Base-by-base conservation (phyloP, 495 filamentous ascomycete genomes). In the Lophiotrema nucula region DNA sequence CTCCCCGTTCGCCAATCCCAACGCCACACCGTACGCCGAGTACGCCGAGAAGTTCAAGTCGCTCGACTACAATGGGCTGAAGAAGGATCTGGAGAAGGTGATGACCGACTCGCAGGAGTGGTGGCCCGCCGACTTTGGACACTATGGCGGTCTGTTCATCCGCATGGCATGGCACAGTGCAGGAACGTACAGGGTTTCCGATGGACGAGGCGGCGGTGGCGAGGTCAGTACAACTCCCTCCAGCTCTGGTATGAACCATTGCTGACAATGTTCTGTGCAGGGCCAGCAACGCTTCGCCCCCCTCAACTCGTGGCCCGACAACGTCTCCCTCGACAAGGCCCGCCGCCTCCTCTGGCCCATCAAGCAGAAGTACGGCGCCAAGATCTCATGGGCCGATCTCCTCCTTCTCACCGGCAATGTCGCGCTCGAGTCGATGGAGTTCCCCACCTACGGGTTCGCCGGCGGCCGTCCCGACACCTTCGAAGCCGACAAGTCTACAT, bases 231-330 rank as follows among this genome's bases (percentile, higher is more conserved):
- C 31, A 35, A 35, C 15, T 35, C 8, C 31, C 31, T 8, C 31
- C 8, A 35, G 31, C 31, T 8, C 31, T n/a, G n/a, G n/a, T n/a
- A 35, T 35, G 31, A 15, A 8, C 31, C 8, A 15, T 15, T 15
- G 15, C 31, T 35, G 31, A 35, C 31, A 35, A 15, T n/a, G n/a
- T 15, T 35, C 15, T 15, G 8, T 35, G 8, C 31, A 81, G 64
- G 86, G 83, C 23, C 84, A 88, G 72, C 86, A 89, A 72, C 82
- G 86, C 27, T 88, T 89, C 60, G 85, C 86, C 15, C 86, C 86
- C 11, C 80, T 89, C 65, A 89, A 89, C 83, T 85, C 81, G 76
- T 89, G 86, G 86, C 86, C 86, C 53, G 86, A 89, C 74, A 89
- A 89, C 60, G 84, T 83, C 58, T 82, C 76, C 63, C 78, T 89